Evolutionary conservation across 2,329 filamentous ascomycete genomes (phyloP).

Genomic region (Botrytis pseudocinerea): DNA sequence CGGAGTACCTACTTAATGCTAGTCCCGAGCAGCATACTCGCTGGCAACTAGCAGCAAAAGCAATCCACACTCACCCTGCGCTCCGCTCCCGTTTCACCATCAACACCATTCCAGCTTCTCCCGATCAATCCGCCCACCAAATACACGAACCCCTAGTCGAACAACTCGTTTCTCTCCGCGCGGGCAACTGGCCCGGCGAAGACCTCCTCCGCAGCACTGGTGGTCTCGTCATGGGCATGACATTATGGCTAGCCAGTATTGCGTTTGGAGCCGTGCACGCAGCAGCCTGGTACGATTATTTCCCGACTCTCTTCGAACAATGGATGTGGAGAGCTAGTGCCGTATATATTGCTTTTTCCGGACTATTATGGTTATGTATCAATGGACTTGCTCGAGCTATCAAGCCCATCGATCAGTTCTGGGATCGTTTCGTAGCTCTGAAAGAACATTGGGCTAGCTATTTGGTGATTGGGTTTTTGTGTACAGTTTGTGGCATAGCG

Average conservation of each 20-base stretch:
- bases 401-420: neutral
- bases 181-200: constrained; percentile 23
- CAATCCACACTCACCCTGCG: neutral
- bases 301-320: constrained; percentile 20
- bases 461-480: constrained; percentile 19
- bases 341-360: constrained; percentile 23
- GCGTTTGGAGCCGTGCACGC: constrained; percentile 26
- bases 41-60: constrained; percentile 14
- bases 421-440: constrained; percentile 15
- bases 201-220: constrained; percentile 24
- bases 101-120: neutral
- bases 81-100: neutral
- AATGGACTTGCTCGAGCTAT: constrained; percentile 9
- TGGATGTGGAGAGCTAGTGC: constrained; percentile 24
- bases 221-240: constrained; percentile 26
- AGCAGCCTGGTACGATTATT: constrained; percentile 28
- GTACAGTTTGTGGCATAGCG: constrained; percentile 14
- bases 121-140: neutral
- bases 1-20: neutral
- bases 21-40: constrained; percentile 2
- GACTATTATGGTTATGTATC: constrained; percentile 20
- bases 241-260: constrained; percentile 22
- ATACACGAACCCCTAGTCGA: neutral
- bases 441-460: neutral
- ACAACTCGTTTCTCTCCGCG: constrained; percentile 17